Evolutionary conservation across 805 yeast genomes (phyloP).

Genomic region (Candida methanosorbosa): DNA sequence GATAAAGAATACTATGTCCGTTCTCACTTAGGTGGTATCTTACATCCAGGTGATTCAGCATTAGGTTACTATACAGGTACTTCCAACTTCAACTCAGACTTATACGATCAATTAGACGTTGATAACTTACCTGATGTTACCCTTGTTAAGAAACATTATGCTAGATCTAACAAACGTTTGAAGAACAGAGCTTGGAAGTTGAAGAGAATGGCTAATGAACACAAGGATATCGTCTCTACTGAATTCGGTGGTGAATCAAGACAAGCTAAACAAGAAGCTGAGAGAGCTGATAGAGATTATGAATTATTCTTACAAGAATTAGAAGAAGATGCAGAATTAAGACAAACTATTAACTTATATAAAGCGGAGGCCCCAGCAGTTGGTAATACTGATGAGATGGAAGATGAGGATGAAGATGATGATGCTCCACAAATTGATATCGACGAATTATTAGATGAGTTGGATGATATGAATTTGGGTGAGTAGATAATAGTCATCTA

Average conservation of each 20-base stretch:
- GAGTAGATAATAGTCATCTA: slow-evolving; percentile 26
- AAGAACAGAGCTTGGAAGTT: slow-evolving; percentile 85
- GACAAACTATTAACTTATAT: slow-evolving; percentile 85
- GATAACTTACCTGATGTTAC: slow-evolving; percentile 76
- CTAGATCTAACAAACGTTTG: slow-evolving; percentile 65
- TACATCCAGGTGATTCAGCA: slow-evolving; percentile 95
- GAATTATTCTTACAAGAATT: slow-evolving; percentile 93
- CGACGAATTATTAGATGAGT: slow-evolving; percentile 89
- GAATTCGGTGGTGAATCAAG: slow-evolving; percentile 39
- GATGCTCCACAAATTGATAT: slow-evolving; percentile 85
- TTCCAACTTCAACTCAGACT: slow-evolving; percentile 80
- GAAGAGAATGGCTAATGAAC: slow-evolving; percentile 97
- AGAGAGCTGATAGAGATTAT: slow-evolving; percentile 89
- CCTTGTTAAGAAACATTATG: slow-evolving; percentile 80
- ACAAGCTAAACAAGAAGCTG: slow-evolving; percentile 80
- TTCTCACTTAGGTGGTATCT: slow-evolving; percentile 86
- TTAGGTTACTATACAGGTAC: slow-evolving; percentile 84
- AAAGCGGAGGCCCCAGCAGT: slow-evolving; percentile 39
- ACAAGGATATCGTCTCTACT: slow-evolving; percentile 76
- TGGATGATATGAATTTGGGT: slow-evolving; percentile 86
- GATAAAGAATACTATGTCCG: slow-evolving; percentile 78
- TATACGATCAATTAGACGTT: slow-evolving; percentile 64
- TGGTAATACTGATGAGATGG: slow-evolving; percentile 18
- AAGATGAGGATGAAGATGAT: slow-evolving; percentile 48
- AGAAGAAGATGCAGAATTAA: slow-evolving; percentile 93